phyloP scores from a whole-genome alignment of 495 filamentous ascomycete genomes.

The Trichoderma parareesei region DNA sequence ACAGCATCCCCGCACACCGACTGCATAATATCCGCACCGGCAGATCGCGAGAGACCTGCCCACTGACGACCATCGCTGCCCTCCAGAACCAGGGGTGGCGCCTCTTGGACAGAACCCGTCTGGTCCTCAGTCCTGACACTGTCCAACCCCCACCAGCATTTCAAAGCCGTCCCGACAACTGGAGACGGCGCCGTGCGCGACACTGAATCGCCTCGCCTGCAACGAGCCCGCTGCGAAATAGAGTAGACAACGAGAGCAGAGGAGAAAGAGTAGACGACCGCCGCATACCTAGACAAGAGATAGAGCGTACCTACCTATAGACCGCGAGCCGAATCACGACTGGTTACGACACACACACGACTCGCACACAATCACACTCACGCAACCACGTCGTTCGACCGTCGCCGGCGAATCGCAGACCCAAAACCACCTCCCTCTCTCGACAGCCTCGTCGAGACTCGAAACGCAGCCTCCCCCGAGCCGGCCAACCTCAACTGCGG shows the following conservation, averaged over 20 bases:
- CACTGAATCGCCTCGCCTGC: not conserved
- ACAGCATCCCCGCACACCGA: constrained; percentile 9
- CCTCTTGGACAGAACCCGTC: not conserved
- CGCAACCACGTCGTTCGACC: not conserved
- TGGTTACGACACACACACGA: not conserved
- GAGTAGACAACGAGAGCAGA: not conserved
- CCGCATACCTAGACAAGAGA: not conserved
- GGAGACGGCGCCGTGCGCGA: not conserved
- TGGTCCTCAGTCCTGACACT: not conserved
- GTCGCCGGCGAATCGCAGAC: too few relatives aligned
- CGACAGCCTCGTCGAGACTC: constrained; percentile 1
- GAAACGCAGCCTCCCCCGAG: not conserved
- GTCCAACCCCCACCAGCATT: not conserved
- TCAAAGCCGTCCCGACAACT: not conserved
- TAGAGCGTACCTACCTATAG: not conserved
- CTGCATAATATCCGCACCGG: constrained; percentile 1
- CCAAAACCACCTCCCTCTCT: too few relatives aligned
- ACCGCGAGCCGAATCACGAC: not conserved
- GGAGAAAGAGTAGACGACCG: not conserved
- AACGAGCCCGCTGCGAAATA: not conserved
- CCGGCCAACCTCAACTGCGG: not conserved
- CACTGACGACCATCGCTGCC: not conserved
- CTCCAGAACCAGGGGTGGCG: not conserved
- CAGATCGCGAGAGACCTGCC: not conserved
- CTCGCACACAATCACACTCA: too few relatives aligned